Evolutionary conservation across 371 early-diverging fungal genomes (phyloP), one percentile per base, ranked within the genome.

Genomic region (Mycotypha africana): DNA sequence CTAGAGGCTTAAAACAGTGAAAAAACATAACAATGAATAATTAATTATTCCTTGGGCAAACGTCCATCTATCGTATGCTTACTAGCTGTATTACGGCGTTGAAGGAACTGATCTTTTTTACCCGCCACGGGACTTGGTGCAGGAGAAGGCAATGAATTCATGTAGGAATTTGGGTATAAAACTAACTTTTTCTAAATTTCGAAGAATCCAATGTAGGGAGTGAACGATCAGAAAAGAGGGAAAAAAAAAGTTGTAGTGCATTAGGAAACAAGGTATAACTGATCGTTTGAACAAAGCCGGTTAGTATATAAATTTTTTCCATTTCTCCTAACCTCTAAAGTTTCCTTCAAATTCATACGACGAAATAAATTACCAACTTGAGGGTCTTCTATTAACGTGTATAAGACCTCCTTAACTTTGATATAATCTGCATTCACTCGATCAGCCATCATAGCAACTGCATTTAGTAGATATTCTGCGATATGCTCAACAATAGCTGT

Each of bases 401-500:
- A 43, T 45, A 70, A 66, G 10, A 81, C 74, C 52, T 81, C 79
- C 35, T 70, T 72, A 39, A 72, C 60, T 21, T 75, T 70, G n/a
- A 79, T 70, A 49, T 71, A 60, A 21, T 78, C 76, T 17, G 67
- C 62, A 33, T 61, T 60, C 33, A 70, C 60, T 16, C 70, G 64
- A 47, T 79, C 79, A n/a, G 78, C 73, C 46, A 67, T 69, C 39
- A 66, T 62, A 6, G 74, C 73, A 16, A 72, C 56, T 9, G 68
- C 52, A 19, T 67, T 69, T 8, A 82, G 60, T 3, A 79, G 53
- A 58, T 79, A 72, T 38, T 79, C 80, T 22, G 80, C 82, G 25
- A 82, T 60, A 48, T 79, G 78, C 40, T 82, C 82, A 26, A 82
- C 49, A 12, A 79, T 65, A 26, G 78, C 67, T 2, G 82, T 76